These are phyloP conservation scores for Helminthosporium solani DNA, from an alignment of 2,329 filamentous ascomycete species.

Conservation along the genomic window DNA sequence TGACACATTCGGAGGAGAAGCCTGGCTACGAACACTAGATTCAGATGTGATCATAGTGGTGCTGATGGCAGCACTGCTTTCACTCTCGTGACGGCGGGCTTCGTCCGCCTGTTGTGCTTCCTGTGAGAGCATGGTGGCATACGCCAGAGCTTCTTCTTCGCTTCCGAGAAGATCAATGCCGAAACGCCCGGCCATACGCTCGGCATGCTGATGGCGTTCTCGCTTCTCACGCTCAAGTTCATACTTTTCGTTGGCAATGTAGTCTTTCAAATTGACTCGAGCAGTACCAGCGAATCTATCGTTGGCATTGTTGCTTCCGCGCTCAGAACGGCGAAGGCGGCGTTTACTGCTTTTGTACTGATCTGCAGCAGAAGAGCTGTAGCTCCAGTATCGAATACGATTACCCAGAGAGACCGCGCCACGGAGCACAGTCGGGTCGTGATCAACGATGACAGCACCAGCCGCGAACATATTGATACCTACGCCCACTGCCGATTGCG, in stretches of 20 bases:
- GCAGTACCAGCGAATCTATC: slow-evolving; percentile 63
- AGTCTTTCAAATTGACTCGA: slow-evolving; percentile 71
- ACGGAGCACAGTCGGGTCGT: slow-evolving; percentile 79
- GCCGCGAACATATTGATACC: slow-evolving; percentile 78
- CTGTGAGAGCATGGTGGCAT: slow-evolving; percentile 63
- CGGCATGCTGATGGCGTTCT: slow-evolving; percentile 65
- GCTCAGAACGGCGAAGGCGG: slow-evolving; percentile 68
- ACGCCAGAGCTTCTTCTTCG: slow-evolving; percentile 64
- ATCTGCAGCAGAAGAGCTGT: slow-evolving; percentile 75
- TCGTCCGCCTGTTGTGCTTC: slow-evolving; percentile 56
- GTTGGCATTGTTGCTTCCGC: slow-evolving; percentile 59
- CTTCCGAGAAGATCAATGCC: slow-evolving; percentile 71
- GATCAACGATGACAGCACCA: slow-evolving; percentile 81
- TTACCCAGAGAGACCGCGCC: slow-evolving; percentile 86
- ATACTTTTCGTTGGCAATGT: slow-evolving; percentile 81
- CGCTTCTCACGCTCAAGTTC: slow-evolving; percentile 76
- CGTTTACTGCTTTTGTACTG: slow-evolving; percentile 76
- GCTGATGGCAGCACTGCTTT: slow-evolving; percentile 40
- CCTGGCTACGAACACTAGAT: slow-evolving; percentile 27
- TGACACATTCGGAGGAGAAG: slow-evolving; percentile 32
- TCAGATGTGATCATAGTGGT: slow-evolving; percentile 43
- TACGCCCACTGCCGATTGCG: slow-evolving; percentile 65
- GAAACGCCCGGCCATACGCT: slow-evolving; percentile 74
- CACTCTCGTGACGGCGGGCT: slow-evolving; percentile 48
- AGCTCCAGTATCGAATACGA: slow-evolving; percentile 89